These are phyloP conservation scores for Sclerotinia spermophila DNA, from an alignment of 2,329 filamentous ascomycete genomes.

Conservation along the genomic window DNA sequence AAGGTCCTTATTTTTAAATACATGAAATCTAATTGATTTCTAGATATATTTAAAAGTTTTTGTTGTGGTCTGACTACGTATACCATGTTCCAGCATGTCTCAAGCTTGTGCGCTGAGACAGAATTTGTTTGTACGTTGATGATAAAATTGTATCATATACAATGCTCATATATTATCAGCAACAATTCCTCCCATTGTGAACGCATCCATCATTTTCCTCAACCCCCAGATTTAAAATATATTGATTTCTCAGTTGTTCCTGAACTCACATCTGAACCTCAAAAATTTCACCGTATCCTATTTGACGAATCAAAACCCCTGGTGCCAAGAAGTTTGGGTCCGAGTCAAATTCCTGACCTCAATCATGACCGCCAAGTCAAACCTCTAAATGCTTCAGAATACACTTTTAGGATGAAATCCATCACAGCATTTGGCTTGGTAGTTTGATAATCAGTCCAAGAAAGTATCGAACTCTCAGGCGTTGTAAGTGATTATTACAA, in stretches of 20 bases:
- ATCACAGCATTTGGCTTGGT: neutral
- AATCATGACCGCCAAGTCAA: constrained; percentile 17
- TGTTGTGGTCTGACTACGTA: neutral
- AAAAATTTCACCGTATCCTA: neutral
- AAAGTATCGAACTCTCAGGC: neutral
- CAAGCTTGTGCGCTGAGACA: neutral
- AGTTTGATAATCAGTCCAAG: constrained; percentile 8
- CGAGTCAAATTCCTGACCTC: constrained; percentile 5
- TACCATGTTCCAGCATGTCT: too few species aligned
- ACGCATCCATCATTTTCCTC: neutral
- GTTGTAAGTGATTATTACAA: neutral
- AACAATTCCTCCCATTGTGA: neutral
- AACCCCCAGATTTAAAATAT: neutral
- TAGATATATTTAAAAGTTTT: too few species aligned
- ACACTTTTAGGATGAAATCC: constrained; percentile 8
- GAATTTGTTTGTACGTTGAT: neutral
- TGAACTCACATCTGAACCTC: neutral
- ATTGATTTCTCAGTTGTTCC: neutral
- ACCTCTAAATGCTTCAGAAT: constrained; percentile 13
- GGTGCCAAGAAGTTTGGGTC: constrained; percentile 16
- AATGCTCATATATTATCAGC: neutral
- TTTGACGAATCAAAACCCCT: neutral
- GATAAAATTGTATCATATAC: neutral
- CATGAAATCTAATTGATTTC: neutral
- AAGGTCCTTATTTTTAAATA: neutral